These are phyloP conservation scores for Parmelia sp. DNA, from an alignment of 495 filamentous ascomycete species.

Conservation along the genomic window DNA sequence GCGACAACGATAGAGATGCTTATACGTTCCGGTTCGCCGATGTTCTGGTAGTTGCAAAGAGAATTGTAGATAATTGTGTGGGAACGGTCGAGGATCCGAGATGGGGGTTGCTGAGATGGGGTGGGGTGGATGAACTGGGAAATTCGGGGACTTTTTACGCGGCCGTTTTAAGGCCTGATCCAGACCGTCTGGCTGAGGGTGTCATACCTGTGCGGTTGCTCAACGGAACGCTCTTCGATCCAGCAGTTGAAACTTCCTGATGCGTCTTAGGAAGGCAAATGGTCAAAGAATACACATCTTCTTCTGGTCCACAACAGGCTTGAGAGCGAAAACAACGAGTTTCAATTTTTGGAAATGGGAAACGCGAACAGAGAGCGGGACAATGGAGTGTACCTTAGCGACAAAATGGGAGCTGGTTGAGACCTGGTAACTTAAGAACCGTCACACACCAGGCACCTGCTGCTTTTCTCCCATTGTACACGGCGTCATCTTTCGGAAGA, in stretches of 20 bases:
- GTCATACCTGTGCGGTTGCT: background rate
- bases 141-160: background rate
- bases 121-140: background rate
- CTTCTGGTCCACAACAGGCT: background rate
- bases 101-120: background rate
- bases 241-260: background rate
- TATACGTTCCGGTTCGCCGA: background rate
- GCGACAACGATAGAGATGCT: slow-evolving; percentile 3
- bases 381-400: no score
- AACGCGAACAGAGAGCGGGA: no score
- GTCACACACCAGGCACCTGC: background rate
- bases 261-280: background rate
- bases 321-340: background rate
- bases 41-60: background rate
- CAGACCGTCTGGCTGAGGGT: background rate
- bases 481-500: background rate
- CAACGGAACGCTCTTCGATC: background rate
- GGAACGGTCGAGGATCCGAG: background rate
- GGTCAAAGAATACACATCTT: background rate
- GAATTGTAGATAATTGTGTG: background rate
- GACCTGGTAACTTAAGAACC: background rate
- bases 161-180: background rate
- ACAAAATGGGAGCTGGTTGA: no score
- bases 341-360: no score
- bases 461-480: background rate